Percentiles rank a stretch among this genome's conserved stretches.
These are phyloP conservation scores for Globisporangium perplexum DNA, from an alignment of 352 stramenopile species.

Conservation along the genomic window DNA sequence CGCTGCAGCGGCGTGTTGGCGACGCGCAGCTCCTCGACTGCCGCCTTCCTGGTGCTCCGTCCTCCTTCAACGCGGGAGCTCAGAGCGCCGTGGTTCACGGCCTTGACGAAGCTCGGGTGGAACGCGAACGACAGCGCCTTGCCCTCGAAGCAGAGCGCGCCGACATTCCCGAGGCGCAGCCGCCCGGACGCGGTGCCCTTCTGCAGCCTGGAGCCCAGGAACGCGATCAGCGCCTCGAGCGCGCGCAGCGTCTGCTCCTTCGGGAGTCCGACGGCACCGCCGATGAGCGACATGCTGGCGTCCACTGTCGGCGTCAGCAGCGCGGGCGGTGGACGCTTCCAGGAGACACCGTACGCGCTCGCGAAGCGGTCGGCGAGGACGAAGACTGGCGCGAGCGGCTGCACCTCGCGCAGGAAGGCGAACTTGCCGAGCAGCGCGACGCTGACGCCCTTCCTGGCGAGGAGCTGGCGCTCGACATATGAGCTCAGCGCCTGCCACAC, in stretches of 20 bases:
- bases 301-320: slow-evolving; percentile 33
- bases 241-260: slow-evolving; percentile 36
- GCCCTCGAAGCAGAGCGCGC: slow-evolving; percentile 36
- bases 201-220: slow-evolving; percentile 36
- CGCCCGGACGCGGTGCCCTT: slow-evolving; percentile 17
- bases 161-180: slow-evolving; percentile 27
- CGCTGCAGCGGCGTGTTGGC: background rate
- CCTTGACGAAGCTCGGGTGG: slow-evolving; percentile 26
- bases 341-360: slow-evolving; percentile 29
- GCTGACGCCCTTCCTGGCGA: slow-evolving; percentile 27
- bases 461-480: slow-evolving; percentile 33
- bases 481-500: slow-evolving; percentile 41
- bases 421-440: slow-evolving; percentile 52
- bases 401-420: slow-evolving; percentile 39
- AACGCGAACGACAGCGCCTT: slow-evolving; percentile 41
- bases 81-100: slow-evolving; percentile 8
- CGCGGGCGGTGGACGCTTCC: slow-evolving; percentile 37
- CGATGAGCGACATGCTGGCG: slow-evolving; percentile 42
- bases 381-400: slow-evolving; percentile 30
- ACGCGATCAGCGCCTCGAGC: slow-evolving; percentile 36
- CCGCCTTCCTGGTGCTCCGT: slow-evolving; percentile 3
- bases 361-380: slow-evolving; percentile 45
- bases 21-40: background rate
- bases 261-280: slow-evolving; percentile 27
- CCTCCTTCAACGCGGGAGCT: slow-evolving; percentile 3